Base-by-base conservation (phyloP, 1,139 yeast genomes). In the Magnusiomyces clavatus region DNA sequence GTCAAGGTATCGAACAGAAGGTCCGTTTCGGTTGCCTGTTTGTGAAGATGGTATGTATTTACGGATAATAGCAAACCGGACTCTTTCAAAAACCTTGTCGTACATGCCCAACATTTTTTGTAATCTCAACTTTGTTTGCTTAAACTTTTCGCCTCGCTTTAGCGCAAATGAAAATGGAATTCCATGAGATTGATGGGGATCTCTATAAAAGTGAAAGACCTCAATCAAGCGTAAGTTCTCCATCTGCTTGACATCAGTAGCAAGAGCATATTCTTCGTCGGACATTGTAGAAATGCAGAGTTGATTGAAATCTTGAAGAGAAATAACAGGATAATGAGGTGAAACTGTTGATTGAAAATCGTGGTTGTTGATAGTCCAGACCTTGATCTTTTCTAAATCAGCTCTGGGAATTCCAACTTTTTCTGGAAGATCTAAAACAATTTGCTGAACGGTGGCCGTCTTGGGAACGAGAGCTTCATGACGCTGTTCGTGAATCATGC, bases 151-250 rank as follows among this genome's bases (percentile, higher is more conserved):
- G 19, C 75, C 67, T 8, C 63, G 60, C 37, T 60, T 58, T 8
- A 87, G 68, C 13, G 82, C 78, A 63, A 92, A 85, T 24, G 85
- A 71, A 65, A 92, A 92, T 6, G 98, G 96, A 38, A 85, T 74
- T n/a, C 97, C 94, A 65, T 94, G 98, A 19, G 81, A 74, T 58
- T 81, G 78, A 46, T 74, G 75, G 19, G 83, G 76, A 48, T 82
- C 87, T 60, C 83, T 86, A 65, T 83, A 78, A 69, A 83, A 92
- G 64, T 92, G 97, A 64, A 82, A 77, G 58, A 81, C 83, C 16
- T 74, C 65, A 6, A 78, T 70, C 38, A 78, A 57, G 51, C 64
- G 66, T 2, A 54, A 54, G 13, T 50, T 51, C 14, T 56, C 47
- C 10, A n/a, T 17, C 46, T 45, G 51, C 20, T 57, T 54, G 14